Conservation (phyloP, 352 stramenopile species). For the Pythium phragmiticola region DNA sequence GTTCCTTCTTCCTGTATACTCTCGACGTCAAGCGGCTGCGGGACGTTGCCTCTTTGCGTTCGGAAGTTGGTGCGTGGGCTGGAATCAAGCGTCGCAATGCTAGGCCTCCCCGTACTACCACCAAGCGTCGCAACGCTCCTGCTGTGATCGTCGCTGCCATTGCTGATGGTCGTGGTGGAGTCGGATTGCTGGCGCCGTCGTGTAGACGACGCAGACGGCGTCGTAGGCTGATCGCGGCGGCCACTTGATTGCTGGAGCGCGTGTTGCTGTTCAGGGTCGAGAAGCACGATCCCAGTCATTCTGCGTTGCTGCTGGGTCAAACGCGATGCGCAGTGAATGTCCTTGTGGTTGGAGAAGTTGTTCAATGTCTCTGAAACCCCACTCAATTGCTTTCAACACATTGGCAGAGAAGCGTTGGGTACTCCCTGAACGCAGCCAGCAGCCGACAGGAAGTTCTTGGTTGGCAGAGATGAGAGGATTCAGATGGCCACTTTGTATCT, state of each 20-base stretch:
- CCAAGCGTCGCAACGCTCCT: conserved; percentile 5
- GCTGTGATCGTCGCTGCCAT: not conserved
- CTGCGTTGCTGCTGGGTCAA: not conserved
- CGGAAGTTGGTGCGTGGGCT: conserved; percentile 13
- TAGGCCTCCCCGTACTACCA: not conserved
- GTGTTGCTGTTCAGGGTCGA: not conserved
- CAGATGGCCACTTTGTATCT: too few relatives aligned
- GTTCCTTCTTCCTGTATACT: conserved; percentile 2
- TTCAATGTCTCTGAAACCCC: not conserved
- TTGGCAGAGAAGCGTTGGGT: not conserved
- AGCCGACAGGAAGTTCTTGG: not conserved
- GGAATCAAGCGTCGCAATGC: not conserved
- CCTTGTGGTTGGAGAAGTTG: not conserved
- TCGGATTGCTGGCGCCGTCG: not conserved
- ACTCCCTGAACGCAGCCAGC: not conserved
- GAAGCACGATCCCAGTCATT: not conserved
- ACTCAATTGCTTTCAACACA: not conserved
- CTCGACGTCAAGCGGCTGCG: not conserved
- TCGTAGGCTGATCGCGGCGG: not conserved
- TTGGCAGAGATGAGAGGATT: not conserved
- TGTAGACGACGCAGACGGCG: not conserved
- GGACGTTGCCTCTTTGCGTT: not conserved
- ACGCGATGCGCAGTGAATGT: not conserved
- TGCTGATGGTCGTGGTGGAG: conserved; percentile 1
- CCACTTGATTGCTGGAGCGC: not conserved